Conservation (phyloP, 2,329 filamentous ascomycete genomes). For the Plenodomus biglobosus region DNA sequence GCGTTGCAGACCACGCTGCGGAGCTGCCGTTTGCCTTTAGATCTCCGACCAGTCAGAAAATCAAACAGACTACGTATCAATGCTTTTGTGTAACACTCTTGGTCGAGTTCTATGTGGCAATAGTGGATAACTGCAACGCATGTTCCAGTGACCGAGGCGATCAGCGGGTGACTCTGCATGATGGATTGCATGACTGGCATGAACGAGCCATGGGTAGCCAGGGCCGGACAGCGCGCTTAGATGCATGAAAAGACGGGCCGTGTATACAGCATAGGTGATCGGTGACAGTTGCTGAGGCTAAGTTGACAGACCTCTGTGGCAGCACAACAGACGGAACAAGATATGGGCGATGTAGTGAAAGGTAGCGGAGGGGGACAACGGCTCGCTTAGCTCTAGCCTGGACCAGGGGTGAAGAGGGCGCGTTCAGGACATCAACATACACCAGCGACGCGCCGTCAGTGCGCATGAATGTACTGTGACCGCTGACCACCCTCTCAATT, state of each 20-base stretch:
- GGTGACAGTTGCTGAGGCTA: constrained; percentile 8
- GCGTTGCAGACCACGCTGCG: constrained; percentile 34
- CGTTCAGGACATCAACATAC: constrained; percentile 29
- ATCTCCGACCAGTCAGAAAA: constrained; percentile 17
- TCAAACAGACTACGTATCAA: constrained; percentile 27
- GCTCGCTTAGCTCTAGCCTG: constrained; percentile 27
- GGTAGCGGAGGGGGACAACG: neutral
- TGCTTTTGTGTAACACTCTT: constrained; percentile 38
- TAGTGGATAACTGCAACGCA: constrained; percentile 28
- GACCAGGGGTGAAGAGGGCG: constrained; percentile 23
- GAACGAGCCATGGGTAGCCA: constrained; percentile 23
- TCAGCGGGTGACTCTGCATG: constrained; percentile 46
- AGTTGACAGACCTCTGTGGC: constrained; percentile 7
- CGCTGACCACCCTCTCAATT: constrained; percentile 28
- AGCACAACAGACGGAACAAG: neutral
- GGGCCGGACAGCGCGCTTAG: constrained; percentile 19
- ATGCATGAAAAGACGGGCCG: neutral
- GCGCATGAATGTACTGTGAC: constrained; percentile 11
- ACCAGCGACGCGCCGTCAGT: constrained; percentile 24
- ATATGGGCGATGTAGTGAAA: neutral
- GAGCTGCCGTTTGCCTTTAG: constrained; percentile 26
- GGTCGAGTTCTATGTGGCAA: constrained; percentile 24
- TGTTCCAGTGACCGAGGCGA: constrained; percentile 35
- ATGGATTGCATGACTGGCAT: constrained; percentile 35
- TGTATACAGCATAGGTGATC: neutral